Base-by-base conservation (phyloP, 2,329 filamentous ascomycete species). In the Fusarium bactridioides region DNA sequence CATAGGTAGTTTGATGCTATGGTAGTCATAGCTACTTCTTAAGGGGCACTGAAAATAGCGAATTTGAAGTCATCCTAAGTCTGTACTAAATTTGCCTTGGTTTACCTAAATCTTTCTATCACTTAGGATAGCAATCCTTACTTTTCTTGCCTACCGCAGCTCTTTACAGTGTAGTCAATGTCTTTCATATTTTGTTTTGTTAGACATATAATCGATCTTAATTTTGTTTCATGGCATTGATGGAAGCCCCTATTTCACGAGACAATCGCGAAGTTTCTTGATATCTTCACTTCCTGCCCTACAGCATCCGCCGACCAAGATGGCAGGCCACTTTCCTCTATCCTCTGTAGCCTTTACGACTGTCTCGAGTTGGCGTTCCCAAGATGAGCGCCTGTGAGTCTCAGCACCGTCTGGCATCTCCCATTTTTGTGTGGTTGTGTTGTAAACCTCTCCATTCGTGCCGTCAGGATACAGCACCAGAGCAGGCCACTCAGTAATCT, bases 381-480 rank as follows among this genome's bases (percentile, higher is more conserved):
- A 89, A 0, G 84, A 78, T 1, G 73, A 72, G 70, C 70, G 63
- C 10, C 75, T 68, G 13, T 74, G 69, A 1, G 23, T 67, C 11
- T 57, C 38, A 7, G 61, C 69, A 4, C 74, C 78, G n/a, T 79
- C 75, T 0, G 82, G 82, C 3, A 82, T 63, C 70, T 86, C 87
- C 91, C 91, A 93, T 58, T 80, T 82, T 75, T 91, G 87, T 11
- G 88, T 90, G 0, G 79, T 81, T 3, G 90, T 91, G 78, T 93
- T 88, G 80, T 93, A 93, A 2, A 90, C 85, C 79, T 92, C 89
- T 1, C 89, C 90, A 51, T 89, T 90, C 4, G 91, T 92, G 0
- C 91, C 91, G 78, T 93, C 91, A 0, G 91, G 91, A 77, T 92
- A 93, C 23, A 93, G 74, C 9, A 93, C 86, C 59, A 93, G 79